phyloP scores from a whole-genome alignment of 768 basidiomycete species.

The Pleurotus giganteus region DNA sequence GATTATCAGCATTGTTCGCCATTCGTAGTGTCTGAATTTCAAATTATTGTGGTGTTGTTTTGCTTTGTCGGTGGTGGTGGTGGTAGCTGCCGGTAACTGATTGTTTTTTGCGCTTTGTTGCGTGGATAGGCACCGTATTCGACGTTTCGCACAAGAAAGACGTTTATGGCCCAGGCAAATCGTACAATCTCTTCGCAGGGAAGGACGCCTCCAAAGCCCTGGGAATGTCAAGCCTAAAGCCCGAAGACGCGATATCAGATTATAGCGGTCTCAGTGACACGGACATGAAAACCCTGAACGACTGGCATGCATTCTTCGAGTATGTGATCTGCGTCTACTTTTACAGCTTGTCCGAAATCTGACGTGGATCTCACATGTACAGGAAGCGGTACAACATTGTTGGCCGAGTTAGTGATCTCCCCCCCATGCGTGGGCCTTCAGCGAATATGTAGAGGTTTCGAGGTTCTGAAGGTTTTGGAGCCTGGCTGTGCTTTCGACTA shows the following conservation, averaged over 20 bases:
- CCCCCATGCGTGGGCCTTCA: constrained; percentile 19
- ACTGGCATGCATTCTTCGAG: constrained; percentile 88
- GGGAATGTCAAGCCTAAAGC: constrained; percentile 85
- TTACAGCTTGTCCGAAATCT: not conserved
- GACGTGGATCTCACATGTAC: constrained; percentile 9
- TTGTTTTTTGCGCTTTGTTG: not conserved
- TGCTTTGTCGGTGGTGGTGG: not conserved
- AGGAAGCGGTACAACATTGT: constrained; percentile 90
- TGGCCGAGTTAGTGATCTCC: constrained; percentile 65
- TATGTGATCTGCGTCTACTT: constrained; percentile 39
- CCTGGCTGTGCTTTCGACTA: not conserved
- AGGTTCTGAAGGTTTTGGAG: not conserved
- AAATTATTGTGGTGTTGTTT: not conserved
- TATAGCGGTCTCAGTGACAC: constrained; percentile 72
- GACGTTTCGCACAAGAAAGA: constrained; percentile 85
- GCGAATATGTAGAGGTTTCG: constrained; percentile 15
- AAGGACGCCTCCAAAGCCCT: constrained; percentile 90
- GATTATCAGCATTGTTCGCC: not conserved
- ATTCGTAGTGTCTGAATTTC: not conserved
- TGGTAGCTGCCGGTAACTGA: not conserved
- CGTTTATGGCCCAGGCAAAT: constrained; percentile 81
- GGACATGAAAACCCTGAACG: constrained; percentile 78
- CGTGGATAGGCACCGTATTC: constrained; percentile 73
- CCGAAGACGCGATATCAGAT: constrained; percentile 85
- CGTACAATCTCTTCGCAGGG: constrained; percentile 87